Conservation (phyloP, 2,329 filamentous ascomycete genomes). For the Blastomyces emzantsi region DNA sequence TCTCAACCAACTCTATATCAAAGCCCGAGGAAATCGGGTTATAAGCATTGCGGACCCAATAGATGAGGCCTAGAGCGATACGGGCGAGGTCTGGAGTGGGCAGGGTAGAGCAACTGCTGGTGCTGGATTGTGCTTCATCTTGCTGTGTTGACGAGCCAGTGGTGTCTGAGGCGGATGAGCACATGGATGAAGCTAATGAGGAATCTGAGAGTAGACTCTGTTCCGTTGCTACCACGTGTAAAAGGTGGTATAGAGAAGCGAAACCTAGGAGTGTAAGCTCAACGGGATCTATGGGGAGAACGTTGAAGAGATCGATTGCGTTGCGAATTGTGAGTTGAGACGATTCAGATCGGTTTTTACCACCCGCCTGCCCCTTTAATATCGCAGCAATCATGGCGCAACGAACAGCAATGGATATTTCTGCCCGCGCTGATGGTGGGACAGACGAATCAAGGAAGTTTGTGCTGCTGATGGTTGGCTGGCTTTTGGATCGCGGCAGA, state of each 20-base stretch:
- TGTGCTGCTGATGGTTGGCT: constrained; percentile 23
- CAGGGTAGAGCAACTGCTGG: constrained; percentile 1
- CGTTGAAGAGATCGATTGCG: constrained; percentile 35
- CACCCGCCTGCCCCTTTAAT: constrained; percentile 31
- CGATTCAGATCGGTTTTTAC: constrained; percentile 26
- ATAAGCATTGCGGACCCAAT: constrained; percentile 38
- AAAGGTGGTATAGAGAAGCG: constrained; percentile 34
- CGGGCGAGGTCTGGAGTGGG: constrained; percentile 28
- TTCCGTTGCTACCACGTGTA: constrained; percentile 35
- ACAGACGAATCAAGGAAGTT: constrained; percentile 48
- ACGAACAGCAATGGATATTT: constrained; percentile 50
- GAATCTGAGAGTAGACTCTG: constrained; percentile 28
- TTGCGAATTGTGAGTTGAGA: constrained; percentile 32
- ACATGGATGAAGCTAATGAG: constrained; percentile 15
- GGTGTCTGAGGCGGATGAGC: constrained; percentile 15
- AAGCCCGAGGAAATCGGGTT: constrained; percentile 37
- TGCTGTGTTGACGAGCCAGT: constrained; percentile 19
- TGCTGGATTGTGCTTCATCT: constrained; percentile 23
- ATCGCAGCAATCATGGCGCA: constrained; percentile 52
- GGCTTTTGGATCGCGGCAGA: constrained; percentile 34
- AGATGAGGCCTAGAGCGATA: constrained; percentile 34
- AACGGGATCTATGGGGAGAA: constrained; percentile 35
- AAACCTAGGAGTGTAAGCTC: constrained; percentile 37
- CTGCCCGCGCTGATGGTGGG: constrained; percentile 40
- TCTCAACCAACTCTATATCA: constrained; percentile 29